phyloP scores from a whole-genome alignment of 768 basidiomycete genomes.

The Scleroderma citrinum region DNA sequence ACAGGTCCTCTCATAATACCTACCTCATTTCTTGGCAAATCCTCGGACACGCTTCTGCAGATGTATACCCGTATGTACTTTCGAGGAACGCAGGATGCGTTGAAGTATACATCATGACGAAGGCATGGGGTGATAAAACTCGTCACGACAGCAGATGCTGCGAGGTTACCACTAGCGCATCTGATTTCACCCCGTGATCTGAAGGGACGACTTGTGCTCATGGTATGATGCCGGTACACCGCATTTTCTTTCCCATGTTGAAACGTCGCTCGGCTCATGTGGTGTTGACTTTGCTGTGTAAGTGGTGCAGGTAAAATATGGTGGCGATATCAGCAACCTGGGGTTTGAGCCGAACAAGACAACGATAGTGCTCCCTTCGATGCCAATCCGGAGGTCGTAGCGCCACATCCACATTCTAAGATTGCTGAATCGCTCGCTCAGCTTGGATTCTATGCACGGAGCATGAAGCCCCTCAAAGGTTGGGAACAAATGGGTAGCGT shows the following conservation, averaged over 20 bases:
- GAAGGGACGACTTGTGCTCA: conserved; percentile 49
- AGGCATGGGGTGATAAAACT: conserved; percentile 48
- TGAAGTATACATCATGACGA: conserved; percentile 57
- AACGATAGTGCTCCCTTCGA: conserved; percentile 5
- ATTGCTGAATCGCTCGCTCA: conserved; percentile 50
- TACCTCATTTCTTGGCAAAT: conserved; percentile 57
- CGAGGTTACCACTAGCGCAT: conserved; percentile 21
- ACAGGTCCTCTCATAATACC: conserved; percentile 61
- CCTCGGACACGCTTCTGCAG: conserved; percentile 47
- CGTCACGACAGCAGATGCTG: conserved; percentile 28
- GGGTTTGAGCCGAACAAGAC: conserved; percentile 2
- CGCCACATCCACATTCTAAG: conserved; percentile 10
- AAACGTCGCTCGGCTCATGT: neutral
- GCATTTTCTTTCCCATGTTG: neutral
- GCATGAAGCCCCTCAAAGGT: conserved; percentile 51
- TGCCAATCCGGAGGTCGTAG: conserved; percentile 16
- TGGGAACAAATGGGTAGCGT: conserved; percentile 40
- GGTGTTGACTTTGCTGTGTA: neutral
- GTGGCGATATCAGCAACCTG: conserved; percentile 19
- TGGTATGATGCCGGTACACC: conserved; percentile 33
- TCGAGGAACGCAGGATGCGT: conserved; percentile 49
- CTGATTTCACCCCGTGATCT: conserved; percentile 41
- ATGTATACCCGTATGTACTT: conserved; percentile 51
- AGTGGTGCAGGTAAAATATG: conserved; percentile 46
- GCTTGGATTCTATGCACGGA: conserved; percentile 55